Evolutionary conservation across 2,329 filamentous ascomycete species (phyloP).

Genomic region (Biscogniauxia marginata): DNA sequence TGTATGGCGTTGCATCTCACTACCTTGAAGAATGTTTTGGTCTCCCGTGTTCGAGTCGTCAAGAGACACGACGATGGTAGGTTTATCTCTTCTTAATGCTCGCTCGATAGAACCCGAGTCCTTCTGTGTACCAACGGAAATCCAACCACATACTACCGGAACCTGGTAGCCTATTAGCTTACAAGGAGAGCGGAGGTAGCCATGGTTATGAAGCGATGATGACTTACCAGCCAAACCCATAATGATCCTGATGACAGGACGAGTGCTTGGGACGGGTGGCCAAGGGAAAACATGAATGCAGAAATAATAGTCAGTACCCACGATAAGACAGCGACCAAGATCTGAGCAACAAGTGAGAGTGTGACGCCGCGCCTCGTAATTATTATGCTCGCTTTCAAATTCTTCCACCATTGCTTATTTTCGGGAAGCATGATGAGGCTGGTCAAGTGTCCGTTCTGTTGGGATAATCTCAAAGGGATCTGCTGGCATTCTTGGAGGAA

Average conservation of each 20-base stretch:
- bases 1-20: neutral
- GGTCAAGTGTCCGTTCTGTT: slow-evolving; percentile 13
- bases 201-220: neutral
- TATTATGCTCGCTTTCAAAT: slow-evolving; percentile 7
- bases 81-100: slow-evolving; percentile 11
- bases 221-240: slow-evolving; percentile 21
- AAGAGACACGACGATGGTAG: slow-evolving; percentile 5
- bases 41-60: neutral
- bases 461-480: slow-evolving; percentile 12
- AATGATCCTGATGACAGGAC: slow-evolving; percentile 16
- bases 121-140: slow-evolving; percentile 15
- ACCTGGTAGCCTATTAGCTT: slow-evolving; percentile 5
- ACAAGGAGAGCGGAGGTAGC: neutral
- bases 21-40: neutral
- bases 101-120: slow-evolving; percentile 8
- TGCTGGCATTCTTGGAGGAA: slow-evolving; percentile 19
- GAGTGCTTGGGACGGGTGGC: slow-evolving; percentile 12
- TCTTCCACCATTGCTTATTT: slow-evolving; percentile 18
- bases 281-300: slow-evolving; percentile 12
- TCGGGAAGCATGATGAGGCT: slow-evolving; percentile 14
- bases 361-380: slow-evolving; percentile 16
- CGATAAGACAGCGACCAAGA: slow-evolving; percentile 13
- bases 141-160: slow-evolving; percentile 17
- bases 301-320: slow-evolving; percentile 16
- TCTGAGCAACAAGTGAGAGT: slow-evolving; percentile 16